Evolutionary conservation across 2,329 filamentous ascomycete genomes (phyloP).

Genomic region (Nothopassalora personata): DNA sequence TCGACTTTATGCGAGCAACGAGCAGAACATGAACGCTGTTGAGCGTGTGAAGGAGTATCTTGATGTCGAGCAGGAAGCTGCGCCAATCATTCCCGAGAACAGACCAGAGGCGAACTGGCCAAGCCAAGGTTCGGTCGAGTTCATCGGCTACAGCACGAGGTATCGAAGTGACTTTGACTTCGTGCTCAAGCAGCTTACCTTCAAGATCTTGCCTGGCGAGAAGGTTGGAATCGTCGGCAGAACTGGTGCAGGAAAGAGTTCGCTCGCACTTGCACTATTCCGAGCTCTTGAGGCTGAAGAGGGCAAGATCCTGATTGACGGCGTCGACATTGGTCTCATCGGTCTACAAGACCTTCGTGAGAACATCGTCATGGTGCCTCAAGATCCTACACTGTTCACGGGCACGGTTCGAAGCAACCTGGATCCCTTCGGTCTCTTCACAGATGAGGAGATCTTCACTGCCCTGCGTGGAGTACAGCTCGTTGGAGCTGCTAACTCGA

Average conservation of each 20-base stretch:
- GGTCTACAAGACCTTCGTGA: slow-evolving; percentile 90
- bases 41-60: slow-evolving; percentile 97
- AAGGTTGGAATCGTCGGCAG: slow-evolving; percentile 95
- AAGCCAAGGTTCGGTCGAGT: slow-evolving; percentile 76
- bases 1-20: slow-evolving; percentile 85
- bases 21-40: slow-evolving; percentile 99
- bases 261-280: slow-evolving; percentile 87
- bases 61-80: slow-evolving; percentile 89
- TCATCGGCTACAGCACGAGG: slow-evolving; percentile 80
- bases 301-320: slow-evolving; percentile 85
- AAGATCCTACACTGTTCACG: slow-evolving; percentile 91
- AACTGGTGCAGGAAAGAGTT: slow-evolving; percentile 95
- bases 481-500: slow-evolving; percentile 51
- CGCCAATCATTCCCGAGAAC: slow-evolving; percentile 68
- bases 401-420: slow-evolving; percentile 89
- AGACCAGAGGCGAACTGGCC: slow-evolving; percentile 80
- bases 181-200: slow-evolving; percentile 75
- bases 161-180: slow-evolving; percentile 84
- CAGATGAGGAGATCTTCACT: slow-evolving; percentile 83
- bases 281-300: slow-evolving; percentile 84
- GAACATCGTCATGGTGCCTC: slow-evolving; percentile 93
- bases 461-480: slow-evolving; percentile 84
- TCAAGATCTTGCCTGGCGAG: slow-evolving; percentile 79
- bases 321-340: slow-evolving; percentile 81
- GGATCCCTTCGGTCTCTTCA: slow-evolving; percentile 85